Percentiles rank a stretch among this genome's conserved stretches.
Evolutionary conservation across 2,329 filamentous ascomycete genomes (phyloP).

Genomic region (Ceratocystis cacaofunesta): DNA sequence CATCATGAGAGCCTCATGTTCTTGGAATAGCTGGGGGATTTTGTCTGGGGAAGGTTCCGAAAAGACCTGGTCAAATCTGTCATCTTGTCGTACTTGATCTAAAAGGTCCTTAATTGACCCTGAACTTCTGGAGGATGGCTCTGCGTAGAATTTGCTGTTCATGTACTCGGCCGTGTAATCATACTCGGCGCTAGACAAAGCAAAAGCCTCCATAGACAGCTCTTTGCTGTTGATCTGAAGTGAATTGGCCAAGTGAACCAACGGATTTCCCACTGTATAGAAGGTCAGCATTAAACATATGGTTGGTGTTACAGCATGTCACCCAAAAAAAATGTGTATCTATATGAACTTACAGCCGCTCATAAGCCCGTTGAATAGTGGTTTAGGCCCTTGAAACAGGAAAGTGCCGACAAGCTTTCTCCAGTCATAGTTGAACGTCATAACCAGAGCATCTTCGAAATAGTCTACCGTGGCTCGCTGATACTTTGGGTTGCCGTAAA

Average conservation of each 20-base stretch:
- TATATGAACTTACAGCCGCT: conserved; percentile 49
- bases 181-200: conserved; percentile 46
- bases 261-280: conserved; percentile 60
- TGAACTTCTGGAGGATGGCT: conserved; percentile 42
- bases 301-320: neutral
- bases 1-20: conserved; percentile 55
- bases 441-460: conserved; percentile 79
- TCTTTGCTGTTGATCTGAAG: conserved; percentile 77
- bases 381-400: conserved; percentile 57
- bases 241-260: conserved; percentile 93
- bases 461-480: conserved; percentile 88
- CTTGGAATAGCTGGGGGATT: conserved; percentile 46
- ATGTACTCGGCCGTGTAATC: conserved; percentile 49
- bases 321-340: too few species aligned
- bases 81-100: conserved; percentile 51
- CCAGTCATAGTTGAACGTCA: conserved; percentile 67
- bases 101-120: conserved; percentile 57
- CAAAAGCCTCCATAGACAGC: conserved; percentile 75
- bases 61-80: conserved; percentile 53
- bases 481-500: conserved; percentile 62
- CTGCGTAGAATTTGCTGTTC: conserved; percentile 59
- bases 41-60: conserved; percentile 44
- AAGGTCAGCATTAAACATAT: conserved; percentile 10
- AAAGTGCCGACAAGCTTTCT: conserved; percentile 61
- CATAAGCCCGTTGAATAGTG: conserved; percentile 67